Conservation (phyloP, 176 grass and related monocot species). For the Aechmea fasciata region DNA sequence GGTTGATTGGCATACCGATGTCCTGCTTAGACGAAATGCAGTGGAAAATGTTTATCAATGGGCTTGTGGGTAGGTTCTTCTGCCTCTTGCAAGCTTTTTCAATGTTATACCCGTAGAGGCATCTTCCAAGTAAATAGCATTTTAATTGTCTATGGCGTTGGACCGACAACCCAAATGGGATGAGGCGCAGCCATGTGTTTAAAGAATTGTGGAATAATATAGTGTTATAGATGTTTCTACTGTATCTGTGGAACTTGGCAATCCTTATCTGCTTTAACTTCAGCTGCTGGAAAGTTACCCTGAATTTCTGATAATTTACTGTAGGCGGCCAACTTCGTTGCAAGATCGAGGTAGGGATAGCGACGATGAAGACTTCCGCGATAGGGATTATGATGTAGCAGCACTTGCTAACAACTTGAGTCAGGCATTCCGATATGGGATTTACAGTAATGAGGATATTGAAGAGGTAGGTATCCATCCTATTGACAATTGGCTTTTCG, state of each 20-base stretch:
- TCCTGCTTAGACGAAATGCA: conserved; percentile 56
- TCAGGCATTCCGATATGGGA: conserved; percentile 84
- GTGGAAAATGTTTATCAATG: conserved; percentile 95
- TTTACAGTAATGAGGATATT: conserved; percentile 72
- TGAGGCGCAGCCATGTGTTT: too few relatives aligned
- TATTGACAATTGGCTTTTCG: neutral
- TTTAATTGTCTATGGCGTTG: neutral
- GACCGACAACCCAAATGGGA: too few relatives aligned
- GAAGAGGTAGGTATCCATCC: conserved; percentile 56
- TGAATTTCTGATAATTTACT: neutral
- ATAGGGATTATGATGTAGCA: conserved; percentile 94
- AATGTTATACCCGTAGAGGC: neutral
- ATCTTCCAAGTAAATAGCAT: neutral
- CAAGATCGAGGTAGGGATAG: conserved; percentile 90
- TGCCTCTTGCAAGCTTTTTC: neutral
- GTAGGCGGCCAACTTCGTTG: conserved; percentile 70
- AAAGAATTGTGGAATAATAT: too few relatives aligned
- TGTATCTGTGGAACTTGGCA: too few relatives aligned
- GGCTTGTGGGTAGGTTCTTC: conserved; percentile 76
- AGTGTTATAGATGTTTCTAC: too few relatives aligned
- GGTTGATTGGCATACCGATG: conserved; percentile 63
- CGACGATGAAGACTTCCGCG: conserved; percentile 94
- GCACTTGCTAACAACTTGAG: conserved; percentile 89
- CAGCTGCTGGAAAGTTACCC: neutral
- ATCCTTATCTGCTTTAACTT: too few relatives aligned